Evolutionary conservation across 2,329 filamentous ascomycete genomes (phyloP), one percentile per base, ranked within the genome.

Genomic region (Rosellinia necatrix): DNA sequence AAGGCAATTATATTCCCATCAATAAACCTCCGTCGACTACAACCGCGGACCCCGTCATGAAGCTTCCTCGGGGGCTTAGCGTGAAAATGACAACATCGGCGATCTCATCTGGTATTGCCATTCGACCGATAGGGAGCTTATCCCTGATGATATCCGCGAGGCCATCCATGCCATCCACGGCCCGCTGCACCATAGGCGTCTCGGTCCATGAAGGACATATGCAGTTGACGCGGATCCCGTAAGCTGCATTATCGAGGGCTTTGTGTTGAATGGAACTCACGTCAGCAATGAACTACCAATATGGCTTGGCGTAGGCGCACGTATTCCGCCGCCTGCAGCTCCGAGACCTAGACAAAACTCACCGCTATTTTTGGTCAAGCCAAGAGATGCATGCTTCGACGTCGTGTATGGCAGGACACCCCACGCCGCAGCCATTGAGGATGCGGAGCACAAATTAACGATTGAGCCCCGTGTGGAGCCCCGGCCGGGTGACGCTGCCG

Each of bases 161-260:
- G 1, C 13, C 29, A 3, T 27, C 19, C 1, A 37, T n/a, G 1
- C 7, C 13, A 1, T 40, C 37, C 1, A 32, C 6, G 15, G 30
- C 37, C 24, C 15, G 2, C 6, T 10, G 15, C 3, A 57, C 34
- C 47, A 64, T 53, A 1, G 50, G 50, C 1, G 60, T 62, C 9
- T 63, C 58, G 15, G 58, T 42, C 49, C 48, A 63, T 3, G 60
- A 49, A 6, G 60, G 62, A 22, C 47, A 64, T 7, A 64, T 15
- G 15, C 58, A 60, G 35, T 64, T 64, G 10, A 63, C 60, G 1
- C 62, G 42, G 17, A 64, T 63, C 3, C 37, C 19, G n/a, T 59
- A 34, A 2, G 21, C 27, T 1, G 44, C 21, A 22, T 58, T 63
- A 37, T 62, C 60, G 2, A 59, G 15, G 10, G 62, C 62, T 64